A percentile compares a stretch with the other conserved stretches of the same genome.
phyloP scores from a whole-genome alignment of 306 rosid genomes.

The Ormosia emarginata region DNA sequence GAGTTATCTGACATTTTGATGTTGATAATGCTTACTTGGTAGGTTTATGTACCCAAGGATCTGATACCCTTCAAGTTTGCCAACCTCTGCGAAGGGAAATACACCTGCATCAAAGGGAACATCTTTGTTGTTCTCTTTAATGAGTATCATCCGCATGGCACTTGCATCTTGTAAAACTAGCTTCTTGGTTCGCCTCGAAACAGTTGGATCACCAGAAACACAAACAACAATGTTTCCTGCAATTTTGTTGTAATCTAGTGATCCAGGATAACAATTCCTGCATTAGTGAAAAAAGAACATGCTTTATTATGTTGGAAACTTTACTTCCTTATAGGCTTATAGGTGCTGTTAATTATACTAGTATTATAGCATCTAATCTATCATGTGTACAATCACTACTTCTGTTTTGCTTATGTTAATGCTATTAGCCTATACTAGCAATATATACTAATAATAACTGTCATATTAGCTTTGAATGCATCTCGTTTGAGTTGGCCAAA shows the following conservation, averaged over 20 bases:
- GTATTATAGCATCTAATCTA: neutral
- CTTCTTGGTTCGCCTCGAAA: slow-evolving; percentile 67
- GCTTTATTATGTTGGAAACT: neutral
- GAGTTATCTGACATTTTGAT: neutral
- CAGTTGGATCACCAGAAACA: slow-evolving; percentile 39
- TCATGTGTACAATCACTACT: neutral
- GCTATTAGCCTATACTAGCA: neutral
- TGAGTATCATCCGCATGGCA: slow-evolving; percentile 71
- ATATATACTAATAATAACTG: neutral
- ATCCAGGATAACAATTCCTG: slow-evolving; percentile 90
- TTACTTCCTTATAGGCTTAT: neutral
- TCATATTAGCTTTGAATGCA: neutral
- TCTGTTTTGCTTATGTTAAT: neutral
- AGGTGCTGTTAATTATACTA: neutral
- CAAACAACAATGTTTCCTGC: slow-evolving; percentile 80
- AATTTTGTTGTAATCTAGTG: slow-evolving; percentile 62
- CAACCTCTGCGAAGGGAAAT: slow-evolving; percentile 71
- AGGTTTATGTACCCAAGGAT: slow-evolving; percentile 72
- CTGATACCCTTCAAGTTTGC: slow-evolving; percentile 56
- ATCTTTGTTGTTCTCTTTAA: slow-evolving; percentile 44
- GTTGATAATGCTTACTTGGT: slow-evolving; percentile 57
- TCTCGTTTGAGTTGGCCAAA: neutral
- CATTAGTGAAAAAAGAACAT: slow-evolving; percentile 21
- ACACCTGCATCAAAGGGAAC: slow-evolving; percentile 68
- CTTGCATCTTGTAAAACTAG: slow-evolving; percentile 74